Evolutionary conservation across 257 asterid genomes (phyloP).

Genomic region (Jacaranda mimosifolia): DNA sequence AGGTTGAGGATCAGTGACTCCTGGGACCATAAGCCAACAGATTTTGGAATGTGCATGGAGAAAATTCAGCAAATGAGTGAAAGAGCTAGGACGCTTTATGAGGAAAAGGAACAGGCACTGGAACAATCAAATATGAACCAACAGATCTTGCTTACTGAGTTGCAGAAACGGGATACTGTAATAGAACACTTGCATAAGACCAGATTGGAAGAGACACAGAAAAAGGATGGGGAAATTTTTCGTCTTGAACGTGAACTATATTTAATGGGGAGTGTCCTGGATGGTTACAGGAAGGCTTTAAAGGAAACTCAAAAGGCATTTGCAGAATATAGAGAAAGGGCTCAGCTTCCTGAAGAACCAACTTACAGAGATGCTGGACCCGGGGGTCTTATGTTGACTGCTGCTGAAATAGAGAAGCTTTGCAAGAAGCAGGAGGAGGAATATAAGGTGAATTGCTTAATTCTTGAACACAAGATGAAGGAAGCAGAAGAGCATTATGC

Average conservation of each 20-base stretch:
- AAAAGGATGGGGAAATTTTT: slow-evolving; percentile 57
- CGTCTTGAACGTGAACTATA: slow-evolving; percentile 77
- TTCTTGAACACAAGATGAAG: slow-evolving; percentile 57
- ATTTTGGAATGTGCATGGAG: slow-evolving; percentile 70
- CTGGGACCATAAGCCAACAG: slow-evolving; percentile 58
- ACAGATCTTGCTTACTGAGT: slow-evolving; percentile 63
- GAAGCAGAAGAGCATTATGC: slow-evolving; percentile 53
- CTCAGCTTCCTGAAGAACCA: slow-evolving; percentile 72
- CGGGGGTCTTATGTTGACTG: slow-evolving; percentile 80
- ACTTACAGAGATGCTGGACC: slow-evolving; percentile 75
- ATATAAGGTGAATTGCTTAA: slow-evolving; percentile 47
- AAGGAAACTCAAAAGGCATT: slow-evolving; percentile 71
- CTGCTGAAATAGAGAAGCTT: slow-evolving; percentile 64
- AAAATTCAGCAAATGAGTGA: slow-evolving; percentile 55
- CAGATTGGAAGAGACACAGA: slow-evolving; percentile 62
- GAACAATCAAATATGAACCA: slow-evolving; percentile 53
- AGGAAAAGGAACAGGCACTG: slow-evolving; percentile 59
- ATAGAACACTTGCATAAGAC: slow-evolving; percentile 64
- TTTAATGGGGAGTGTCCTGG: slow-evolving; percentile 66
- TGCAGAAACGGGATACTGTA: slow-evolving; percentile 68
- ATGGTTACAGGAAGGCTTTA: slow-evolving; percentile 76
- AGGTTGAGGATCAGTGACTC: slow-evolving; percentile 63
- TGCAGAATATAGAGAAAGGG: slow-evolving; percentile 66
- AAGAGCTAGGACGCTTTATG: slow-evolving; percentile 53
- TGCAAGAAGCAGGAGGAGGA: slow-evolving; percentile 70